Evolutionary conservation across 164 flowering plant species (phyloP), one percentile per base, ranked within the genome.

Genomic region (Vitis cinerea): DNA sequence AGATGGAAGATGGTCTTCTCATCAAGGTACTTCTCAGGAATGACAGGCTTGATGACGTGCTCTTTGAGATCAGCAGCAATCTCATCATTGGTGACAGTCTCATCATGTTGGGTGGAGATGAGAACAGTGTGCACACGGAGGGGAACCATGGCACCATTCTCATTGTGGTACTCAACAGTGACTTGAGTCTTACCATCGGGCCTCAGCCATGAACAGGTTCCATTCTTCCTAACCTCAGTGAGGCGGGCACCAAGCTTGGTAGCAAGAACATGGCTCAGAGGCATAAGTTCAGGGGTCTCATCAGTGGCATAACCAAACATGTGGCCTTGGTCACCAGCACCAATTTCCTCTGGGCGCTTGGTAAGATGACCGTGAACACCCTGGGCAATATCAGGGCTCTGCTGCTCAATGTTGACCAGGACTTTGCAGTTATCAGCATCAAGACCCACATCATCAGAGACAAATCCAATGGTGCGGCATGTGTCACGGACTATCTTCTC

Each of bases 231-330:
- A 50, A 89, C 93, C 65, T 89, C 90, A 5, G 93, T 89, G 47
- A 89, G 86, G 57, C 85, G 82, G 9, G 91, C 93, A 9, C 93
- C 93, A 23, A 89, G 87, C 83, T 89, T 89, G 76, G 91, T 89
- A 13, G 91, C 94, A 51, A 89, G 88, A 70, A 89, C 94, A 71
- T 87, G 91, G 76, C 85, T 89, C 54, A 89, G 76, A 49, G 93
- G 95, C 95, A 90, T 90, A 31, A 81, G 66, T 63, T 90, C 95
- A 5, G 90, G 88, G 72, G 95, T 90, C 72, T 90, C 95, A 72
- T 90, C 95, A 12, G 95, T 90, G 65, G 95, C 95, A 75, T 90
- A 90, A 8, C 96, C 95, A 72, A 90, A 90, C 94, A 90, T 90
- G 77, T 88, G 92, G 15, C 94, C 94, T 66, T 90, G 94, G 69